Base-by-base conservation (phyloP, 192 early-diverging fungal species). In the Kickxella alabastrina region DNA sequence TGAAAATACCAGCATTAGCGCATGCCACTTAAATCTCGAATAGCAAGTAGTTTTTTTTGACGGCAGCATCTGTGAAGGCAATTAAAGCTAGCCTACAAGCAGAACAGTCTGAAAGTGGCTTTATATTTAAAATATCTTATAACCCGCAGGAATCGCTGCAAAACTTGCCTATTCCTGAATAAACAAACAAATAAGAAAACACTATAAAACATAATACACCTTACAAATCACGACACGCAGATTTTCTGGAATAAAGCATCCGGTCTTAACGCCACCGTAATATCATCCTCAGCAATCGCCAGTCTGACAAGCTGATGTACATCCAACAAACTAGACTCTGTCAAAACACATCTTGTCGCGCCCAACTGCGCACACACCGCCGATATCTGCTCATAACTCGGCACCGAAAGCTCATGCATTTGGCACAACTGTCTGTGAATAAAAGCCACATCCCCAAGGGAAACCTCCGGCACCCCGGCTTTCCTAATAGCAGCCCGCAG, bases 231-330 rank as follows among this genome's bases (percentile, higher is more conserved):
- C 17, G 63, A 72, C 1, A 53, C 59, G 4, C 66, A 47, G 23
- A 79, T 72, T 54, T 68, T 81, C 41, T 65, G 67, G 60, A 89
- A 80, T 28, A 87, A 41, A 12, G 76, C 65, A 45, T 90, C 88
- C 0, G 72, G 54, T 8, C 81, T 79, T 6, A 90, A 71, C 0
- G 89, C 89, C 63, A 87, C 81, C 1, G 89, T 72, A n/a, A 92
- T 78, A 62, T 92, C 90, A 25, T 86, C 84, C 40, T 91, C 89
- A 13, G 72, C 78, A 12, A 91, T 76, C 51, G 84, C 85, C 27
- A 95, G 65, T 8, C 83, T 63, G 15, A 92, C 75, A 6, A 82
- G 73, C 66, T 84, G 83, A 53, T 76, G 74, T 4, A 88, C 72
- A 65, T 87, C 88, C 24, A 84, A 59, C 13, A 83, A 63, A 15